Evolutionary conservation across 371 early-diverging fungal genomes (phyloP), one percentile per base, ranked within the genome.

Genomic region (Catenaria anguillulae): DNA sequence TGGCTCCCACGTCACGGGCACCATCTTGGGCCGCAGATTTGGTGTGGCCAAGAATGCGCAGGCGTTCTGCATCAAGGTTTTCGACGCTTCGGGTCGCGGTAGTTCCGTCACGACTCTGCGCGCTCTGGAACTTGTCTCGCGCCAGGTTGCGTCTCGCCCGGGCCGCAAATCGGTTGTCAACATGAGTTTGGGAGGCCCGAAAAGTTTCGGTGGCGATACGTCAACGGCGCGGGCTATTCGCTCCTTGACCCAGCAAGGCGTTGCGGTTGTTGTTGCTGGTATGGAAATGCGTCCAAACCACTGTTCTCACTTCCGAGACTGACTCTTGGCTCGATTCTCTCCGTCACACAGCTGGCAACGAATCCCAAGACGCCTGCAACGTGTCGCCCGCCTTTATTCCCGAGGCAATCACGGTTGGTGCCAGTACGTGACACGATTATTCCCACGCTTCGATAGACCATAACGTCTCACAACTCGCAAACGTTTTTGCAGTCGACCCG

Each of bases 1-100:
- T 70, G 86, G 86, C 62, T 89, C 92, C 15, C 90, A 90, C 68
- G 86, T 85, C 42, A 80, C 88, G 56, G 89, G 91, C 59, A 84
- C 84, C 37, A 81, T 89, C 63, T 92, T 76, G 37, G 84, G 84
- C 0, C 76, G n/a, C n/a, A n/a, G n/a, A n/a, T n/a, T n/a, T n/a
- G n/a, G n/a, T n/a, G n/a, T n/a, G n/a, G n/a, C n/a, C n/a, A n/a
- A 84, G 67, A 76, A 83, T 40, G 82, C 74, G 29, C 76, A 69
- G 46, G 50, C 88, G 26, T 75, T 85, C 55, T 83, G 81, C 0
- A 83, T 87, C 48, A 84, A 85, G 67, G 81, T 79, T 33, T 63
- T 82, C 21, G 64, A 66, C 61, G 66, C 10, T 19, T 19, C 34
- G 55, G 73, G 73, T 13, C 33, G 26, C 24, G 56, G 56, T 5